A percentile compares a stretch with the other conserved stretches of the same genome.
These are phyloP conservation scores for Thozetella sp. DNA, from an alignment of 495 filamentous ascomycete species.

Conservation along the genomic window DNA sequence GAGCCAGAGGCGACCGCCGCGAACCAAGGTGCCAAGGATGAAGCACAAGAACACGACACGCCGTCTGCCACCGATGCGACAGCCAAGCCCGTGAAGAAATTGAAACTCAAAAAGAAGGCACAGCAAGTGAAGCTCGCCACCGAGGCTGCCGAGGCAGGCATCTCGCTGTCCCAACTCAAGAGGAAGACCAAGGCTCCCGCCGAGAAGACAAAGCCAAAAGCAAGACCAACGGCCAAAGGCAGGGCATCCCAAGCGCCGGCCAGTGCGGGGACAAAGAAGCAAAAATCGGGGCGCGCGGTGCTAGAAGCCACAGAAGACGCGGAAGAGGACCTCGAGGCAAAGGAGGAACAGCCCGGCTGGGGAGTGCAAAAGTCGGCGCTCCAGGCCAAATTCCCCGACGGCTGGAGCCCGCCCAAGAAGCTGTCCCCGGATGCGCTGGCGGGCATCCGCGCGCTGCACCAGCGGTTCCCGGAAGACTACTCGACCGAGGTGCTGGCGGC, in stretches of 20 bases:
- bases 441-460: conserved; percentile 79
- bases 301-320: neutral
- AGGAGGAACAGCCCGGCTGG: conserved; percentile 45
- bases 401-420: conserved; percentile 81
- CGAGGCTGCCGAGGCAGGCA: neutral
- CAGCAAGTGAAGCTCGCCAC: conserved; percentile 20
- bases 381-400: conserved; percentile 70
- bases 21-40: neutral
- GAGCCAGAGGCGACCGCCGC: no score
- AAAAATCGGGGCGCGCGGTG: no score
- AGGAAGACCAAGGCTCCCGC: neutral
- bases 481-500: conserved; percentile 73
- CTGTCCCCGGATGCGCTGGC: conserved; percentile 90
- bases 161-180: no score
- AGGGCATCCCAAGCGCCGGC: no score
- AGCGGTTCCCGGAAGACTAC: conserved; percentile 72
- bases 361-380: conserved; percentile 69
- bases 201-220: neutral
- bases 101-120: conserved; percentile 25
- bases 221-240: no score
- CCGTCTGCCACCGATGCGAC: neutral
- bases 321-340: neutral
- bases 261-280: neutral
- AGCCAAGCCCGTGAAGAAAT: conserved; percentile 8
- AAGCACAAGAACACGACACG: neutral